phyloP scores from a whole-genome alignment of 108 stramenopile genomes.

The Cylindrotheca closterium region DNA sequence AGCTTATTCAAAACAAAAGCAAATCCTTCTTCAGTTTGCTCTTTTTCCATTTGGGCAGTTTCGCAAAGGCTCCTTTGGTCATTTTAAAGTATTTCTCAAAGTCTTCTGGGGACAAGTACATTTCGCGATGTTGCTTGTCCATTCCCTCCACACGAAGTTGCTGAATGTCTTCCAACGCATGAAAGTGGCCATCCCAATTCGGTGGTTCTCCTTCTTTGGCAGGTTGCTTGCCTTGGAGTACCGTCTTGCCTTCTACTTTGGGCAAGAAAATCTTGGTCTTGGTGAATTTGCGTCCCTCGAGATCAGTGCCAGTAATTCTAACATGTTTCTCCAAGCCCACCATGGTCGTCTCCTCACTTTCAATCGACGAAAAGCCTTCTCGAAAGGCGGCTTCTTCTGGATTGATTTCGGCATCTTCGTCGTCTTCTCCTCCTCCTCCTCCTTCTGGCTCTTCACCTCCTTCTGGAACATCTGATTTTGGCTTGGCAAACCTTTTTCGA shows the following conservation, averaged over 20 bases:
- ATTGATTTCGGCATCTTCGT: neutral
- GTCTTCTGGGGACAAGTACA: conserved; percentile 34
- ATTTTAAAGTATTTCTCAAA: conserved; percentile 29
- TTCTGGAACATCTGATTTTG: neutral
- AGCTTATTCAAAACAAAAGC: conserved; percentile 2
- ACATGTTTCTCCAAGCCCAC: conserved; percentile 22
- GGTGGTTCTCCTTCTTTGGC: conserved; percentile 1
- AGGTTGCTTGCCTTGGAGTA: neutral
- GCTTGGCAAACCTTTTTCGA: conserved; percentile 20
- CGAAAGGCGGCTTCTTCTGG: neutral
- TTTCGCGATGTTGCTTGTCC: conserved; percentile 25
- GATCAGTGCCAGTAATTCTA: conserved; percentile 17
- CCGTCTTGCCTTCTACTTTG: conserved; percentile 5
- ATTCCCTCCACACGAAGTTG: conserved; percentile 14
- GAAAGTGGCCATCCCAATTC: conserved; percentile 20
- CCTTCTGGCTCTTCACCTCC: neutral
- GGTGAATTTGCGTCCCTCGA: conserved; percentile 14
- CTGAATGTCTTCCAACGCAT: conserved; percentile 14
- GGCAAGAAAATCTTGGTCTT: conserved; percentile 28
- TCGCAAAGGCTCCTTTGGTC: conserved; percentile 33
- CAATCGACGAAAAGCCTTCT: conserved; percentile 18
- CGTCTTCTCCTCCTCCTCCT: conserved; percentile 2
- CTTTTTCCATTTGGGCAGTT: conserved; percentile 30
- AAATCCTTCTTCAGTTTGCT: conserved; percentile 18
- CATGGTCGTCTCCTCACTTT: conserved; percentile 22